A percentile compares a stretch with the other conserved stretches of the same genome.
Conservation (phyloP, 108 stramenopile genomes). For the Pseudonitzschia delicatissima region DNA sequence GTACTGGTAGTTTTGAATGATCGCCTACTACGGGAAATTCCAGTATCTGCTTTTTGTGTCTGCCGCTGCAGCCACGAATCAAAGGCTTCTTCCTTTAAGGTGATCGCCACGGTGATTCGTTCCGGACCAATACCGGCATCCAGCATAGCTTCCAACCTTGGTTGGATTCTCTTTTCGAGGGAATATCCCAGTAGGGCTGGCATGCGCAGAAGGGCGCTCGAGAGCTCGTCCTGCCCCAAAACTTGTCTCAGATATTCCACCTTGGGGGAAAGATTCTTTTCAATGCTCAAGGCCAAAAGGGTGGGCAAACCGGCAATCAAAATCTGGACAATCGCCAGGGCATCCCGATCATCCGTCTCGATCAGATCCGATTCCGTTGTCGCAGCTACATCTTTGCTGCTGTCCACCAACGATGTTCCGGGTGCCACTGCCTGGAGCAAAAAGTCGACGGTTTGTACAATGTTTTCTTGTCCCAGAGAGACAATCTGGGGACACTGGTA, state of each 20-base stretch:
- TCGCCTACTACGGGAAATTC: background rate
- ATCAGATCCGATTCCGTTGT: background rate
- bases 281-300: conserved; percentile 43
- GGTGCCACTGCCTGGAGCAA: conserved; percentile 36
- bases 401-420: conserved; percentile 7
- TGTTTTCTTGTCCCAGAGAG: conserved; percentile 47
- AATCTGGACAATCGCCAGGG: conserved; percentile 25
- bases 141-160: conserved; percentile 58
- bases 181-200: conserved; percentile 81
- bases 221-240: conserved; percentile 32
- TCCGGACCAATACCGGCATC: conserved; percentile 38
- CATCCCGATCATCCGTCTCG: conserved; percentile 2
- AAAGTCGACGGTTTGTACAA: conserved; percentile 60
- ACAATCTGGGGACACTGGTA: conserved; percentile 74
- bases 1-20: background rate
- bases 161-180: conserved; percentile 58
- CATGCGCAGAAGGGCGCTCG: conserved; percentile 46
- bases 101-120: conserved; percentile 65
- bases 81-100: conserved; percentile 63
- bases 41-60: background rate
- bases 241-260: conserved; percentile 50
- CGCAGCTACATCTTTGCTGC: background rate
- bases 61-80: conserved; percentile 51
- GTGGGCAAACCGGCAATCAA: conserved; percentile 73
- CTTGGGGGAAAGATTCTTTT: conserved; percentile 65